A percentile compares a stretch with the other conserved stretches of the same genome.
phyloP scores from a whole-genome alignment of 352 stramenopile genomes.

The Globisporangium solare region DNA sequence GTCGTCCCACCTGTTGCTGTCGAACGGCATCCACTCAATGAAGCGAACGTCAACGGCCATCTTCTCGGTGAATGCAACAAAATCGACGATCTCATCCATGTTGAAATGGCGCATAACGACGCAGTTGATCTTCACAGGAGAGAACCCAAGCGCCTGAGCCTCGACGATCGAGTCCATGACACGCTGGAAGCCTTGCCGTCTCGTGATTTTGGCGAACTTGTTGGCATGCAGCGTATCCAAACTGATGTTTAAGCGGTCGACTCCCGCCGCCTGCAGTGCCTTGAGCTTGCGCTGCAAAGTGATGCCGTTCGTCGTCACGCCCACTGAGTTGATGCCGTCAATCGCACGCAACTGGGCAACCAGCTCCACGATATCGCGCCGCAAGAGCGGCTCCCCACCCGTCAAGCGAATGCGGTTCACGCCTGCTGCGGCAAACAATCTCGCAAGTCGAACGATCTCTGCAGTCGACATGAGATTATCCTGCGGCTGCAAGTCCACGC shows the following conservation, averaged over 20 bases:
- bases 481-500: constrained; percentile 81
- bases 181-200: constrained; percentile 81
- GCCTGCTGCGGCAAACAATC: constrained; percentile 86
- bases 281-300: constrained; percentile 82
- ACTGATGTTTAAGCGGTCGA: constrained; percentile 93
- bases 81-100: constrained; percentile 92
- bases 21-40: constrained; percentile 99
- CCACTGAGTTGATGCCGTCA: constrained; percentile 75
- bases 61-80: constrained; percentile 90
- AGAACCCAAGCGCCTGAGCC: constrained; percentile 43
- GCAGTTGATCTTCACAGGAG: constrained; percentile 96
- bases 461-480: constrained; percentile 78
- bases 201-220: constrained; percentile 93
- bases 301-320: constrained; percentile 97
- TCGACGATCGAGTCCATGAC: constrained; percentile 86
- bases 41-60: constrained; percentile 93
- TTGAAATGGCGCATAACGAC: constrained; percentile 97
- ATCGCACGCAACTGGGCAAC: constrained; percentile 51
- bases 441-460: constrained; percentile 90
- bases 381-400: constrained; percentile 89
- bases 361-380: constrained; percentile 49
- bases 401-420: constrained; percentile 95
- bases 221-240: constrained; percentile 92
- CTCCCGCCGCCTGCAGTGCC: constrained; percentile 73
- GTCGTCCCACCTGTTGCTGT: constrained; percentile 95